Evolutionary conservation across 1,139 yeast species (phyloP).

Genomic region (Yamadazyma jaroonii): DNA sequence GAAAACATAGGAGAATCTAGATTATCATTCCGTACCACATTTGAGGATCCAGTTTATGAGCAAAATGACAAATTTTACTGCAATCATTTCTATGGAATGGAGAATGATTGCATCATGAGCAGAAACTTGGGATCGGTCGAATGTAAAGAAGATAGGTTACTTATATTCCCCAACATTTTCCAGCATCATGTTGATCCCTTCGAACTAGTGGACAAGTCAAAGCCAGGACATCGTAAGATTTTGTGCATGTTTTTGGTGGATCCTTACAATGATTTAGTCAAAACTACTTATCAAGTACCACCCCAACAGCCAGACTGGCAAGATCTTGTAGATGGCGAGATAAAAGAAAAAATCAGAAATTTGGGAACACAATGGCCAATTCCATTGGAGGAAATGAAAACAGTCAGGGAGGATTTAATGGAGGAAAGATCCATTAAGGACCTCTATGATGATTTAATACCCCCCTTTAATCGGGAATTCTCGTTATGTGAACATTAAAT

Average conservation of each 20-base stretch:
- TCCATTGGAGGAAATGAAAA: slow-evolving; percentile 23
- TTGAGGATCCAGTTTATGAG: slow-evolving; percentile 35
- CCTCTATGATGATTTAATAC: slow-evolving; percentile 6
- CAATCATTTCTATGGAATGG: slow-evolving; percentile 24
- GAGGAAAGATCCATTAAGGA: slow-evolving; percentile 22
- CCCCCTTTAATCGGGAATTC: slow-evolving; percentile 10
- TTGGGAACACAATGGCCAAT: slow-evolving; percentile 15
- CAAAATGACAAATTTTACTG: slow-evolving; percentile 30
- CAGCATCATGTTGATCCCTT: slow-evolving; percentile 43
- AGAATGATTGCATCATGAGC: slow-evolving; percentile 25
- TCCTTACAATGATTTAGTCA: slow-evolving; percentile 30
- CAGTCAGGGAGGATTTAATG: slow-evolving; percentile 28
- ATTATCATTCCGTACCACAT: slow-evolving; percentile 29
- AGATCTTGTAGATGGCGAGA: neutral
- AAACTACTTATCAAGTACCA: slow-evolving; percentile 33
- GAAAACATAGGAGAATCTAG: slow-evolving; percentile 38
- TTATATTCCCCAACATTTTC: slow-evolving; percentile 38
- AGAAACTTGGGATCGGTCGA: slow-evolving; percentile 23
- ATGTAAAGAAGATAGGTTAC: slow-evolving; percentile 24
- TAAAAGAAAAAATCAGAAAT: neutral
- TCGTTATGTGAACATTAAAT: slow-evolving; percentile 12
- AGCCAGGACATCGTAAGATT: slow-evolving; percentile 39
- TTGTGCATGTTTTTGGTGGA: slow-evolving; percentile 41
- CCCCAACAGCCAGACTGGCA: slow-evolving; percentile 41
- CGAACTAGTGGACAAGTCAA: slow-evolving; percentile 30